Evolutionary conservation across 2,329 filamentous ascomycete species (phyloP).

Genomic region (Pseudogymnoascus sp.): DNA sequence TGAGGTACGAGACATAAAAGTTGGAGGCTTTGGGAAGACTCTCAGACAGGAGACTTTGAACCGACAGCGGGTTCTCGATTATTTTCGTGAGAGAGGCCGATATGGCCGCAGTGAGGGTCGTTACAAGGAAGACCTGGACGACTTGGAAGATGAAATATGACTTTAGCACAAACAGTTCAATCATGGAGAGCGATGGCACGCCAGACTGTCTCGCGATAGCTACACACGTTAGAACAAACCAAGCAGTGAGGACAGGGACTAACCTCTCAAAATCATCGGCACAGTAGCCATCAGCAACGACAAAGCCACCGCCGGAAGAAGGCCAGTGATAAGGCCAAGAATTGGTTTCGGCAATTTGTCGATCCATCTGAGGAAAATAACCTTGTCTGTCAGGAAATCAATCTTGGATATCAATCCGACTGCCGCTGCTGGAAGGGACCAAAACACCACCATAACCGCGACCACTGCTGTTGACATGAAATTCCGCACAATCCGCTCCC

Average conservation of each 20-base stretch:
- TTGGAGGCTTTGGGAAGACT: constrained; percentile 56
- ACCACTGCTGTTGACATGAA: constrained; percentile 45
- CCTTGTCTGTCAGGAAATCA: constrained; percentile 42
- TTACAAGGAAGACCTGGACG: constrained; percentile 61
- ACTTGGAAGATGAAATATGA: constrained; percentile 57
- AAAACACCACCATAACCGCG: constrained; percentile 53
- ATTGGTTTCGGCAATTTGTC: constrained; percentile 45
- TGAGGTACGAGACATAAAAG: constrained; percentile 62
- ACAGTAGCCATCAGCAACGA: constrained; percentile 53
- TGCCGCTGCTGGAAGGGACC: constrained; percentile 59
- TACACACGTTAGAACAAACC: constrained; percentile 21
- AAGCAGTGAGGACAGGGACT: constrained; percentile 17
- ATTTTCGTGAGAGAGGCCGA: constrained; percentile 45
- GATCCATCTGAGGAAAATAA: constrained; percentile 51
- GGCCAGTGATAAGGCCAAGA: constrained; percentile 52
- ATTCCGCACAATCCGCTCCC: constrained; percentile 50
- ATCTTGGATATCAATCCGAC: constrained; percentile 60
- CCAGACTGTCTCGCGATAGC: constrained; percentile 53
- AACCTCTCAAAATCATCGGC: constrained; percentile 52
- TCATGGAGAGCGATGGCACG: constrained; percentile 47
- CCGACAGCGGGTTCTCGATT: constrained; percentile 40
- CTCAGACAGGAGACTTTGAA: constrained; percentile 43
- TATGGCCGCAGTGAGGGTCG: constrained; percentile 55
- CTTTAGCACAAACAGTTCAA: constrained; percentile 56
- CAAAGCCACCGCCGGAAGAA: constrained; percentile 53